Base-by-base conservation (phyloP, 2,329 filamentous ascomycete species). In the Elsinoe fawcettii region DNA sequence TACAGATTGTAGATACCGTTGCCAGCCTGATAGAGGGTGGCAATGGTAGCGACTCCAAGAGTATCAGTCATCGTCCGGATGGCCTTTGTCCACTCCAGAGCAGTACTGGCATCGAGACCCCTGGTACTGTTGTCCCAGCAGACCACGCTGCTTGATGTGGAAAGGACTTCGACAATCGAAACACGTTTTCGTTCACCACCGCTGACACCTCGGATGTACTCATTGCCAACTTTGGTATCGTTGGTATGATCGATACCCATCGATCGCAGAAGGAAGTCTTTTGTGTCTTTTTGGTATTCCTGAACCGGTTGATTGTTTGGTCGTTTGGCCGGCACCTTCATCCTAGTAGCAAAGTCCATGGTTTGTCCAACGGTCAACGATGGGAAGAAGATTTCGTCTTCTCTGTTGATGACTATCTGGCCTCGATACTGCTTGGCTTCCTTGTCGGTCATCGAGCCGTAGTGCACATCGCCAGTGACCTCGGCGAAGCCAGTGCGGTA, bases 121-220 rank as follows among this genome's bases (percentile, higher is more conserved):
- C 83, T 71, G 0, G 84, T 87, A 7, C 76, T 79, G 66, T 87
- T 86, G 60, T 87, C 84, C 83, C 83, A 86, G 67, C 80, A 85
- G 51, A 78, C 80, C 1, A 88, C 76, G 0, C 79, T 78, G 1
- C 76, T 82, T 6, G 77, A 73, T 0, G 80, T 80, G 0, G 81
- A 78, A 58, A 87, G 67, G 9, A 77, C 79, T 63, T 88, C 85
- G 3, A 84, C 80, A 54, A 88, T 86, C 1, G 82, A 85, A 0
- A 87, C 83, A 62, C 85, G 78, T 69, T 87, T 87, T 5, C 84
- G 71, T 67, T 88, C 84, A 27, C 85, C 85, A 25, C 84, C 85
- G 14, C 80, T 84, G 0, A 88, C 82, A 63, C 86, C 84, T 2
- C 84, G 77, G 0, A 86, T 75, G 59, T 78, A 85, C 36, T 82